Evolutionary conservation across 2,329 filamentous ascomycete species (phyloP).

Genomic region (Phyllachora maydis): DNA sequence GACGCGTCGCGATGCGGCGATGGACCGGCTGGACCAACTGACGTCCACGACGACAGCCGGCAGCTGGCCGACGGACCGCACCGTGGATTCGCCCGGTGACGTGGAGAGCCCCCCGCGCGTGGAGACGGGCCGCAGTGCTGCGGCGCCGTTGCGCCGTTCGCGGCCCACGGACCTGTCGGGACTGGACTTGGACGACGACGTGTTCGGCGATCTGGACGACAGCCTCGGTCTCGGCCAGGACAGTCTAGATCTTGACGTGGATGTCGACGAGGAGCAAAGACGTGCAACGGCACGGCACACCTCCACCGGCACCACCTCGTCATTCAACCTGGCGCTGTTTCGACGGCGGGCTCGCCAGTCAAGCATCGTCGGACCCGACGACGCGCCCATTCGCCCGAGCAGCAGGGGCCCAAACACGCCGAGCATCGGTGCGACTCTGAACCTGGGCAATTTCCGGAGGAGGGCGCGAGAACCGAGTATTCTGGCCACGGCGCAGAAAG

Average conservation of each 20-base stretch:
- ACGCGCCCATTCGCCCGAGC: conserved; percentile 29
- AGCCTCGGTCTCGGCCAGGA: conserved; percentile 13
- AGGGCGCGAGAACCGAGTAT: conserved; percentile 41
- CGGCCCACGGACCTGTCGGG: conserved; percentile 19
- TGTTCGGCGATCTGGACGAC: conserved; percentile 24
- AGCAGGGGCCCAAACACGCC: conserved; percentile 26
- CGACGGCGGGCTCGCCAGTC: conserved; percentile 24
- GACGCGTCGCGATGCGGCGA: conserved; percentile 14
- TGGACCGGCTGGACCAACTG: conserved; percentile 15
- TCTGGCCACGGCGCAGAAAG: conserved; percentile 27
- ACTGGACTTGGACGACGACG: conserved; percentile 23
- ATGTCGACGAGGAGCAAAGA: conserved; percentile 6
- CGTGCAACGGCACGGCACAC: conserved; percentile 11
- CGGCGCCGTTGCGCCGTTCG: conserved; percentile 11
- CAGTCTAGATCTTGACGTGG: no score
- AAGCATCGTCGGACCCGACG: conserved; percentile 27
- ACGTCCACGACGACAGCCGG: conserved; percentile 7
- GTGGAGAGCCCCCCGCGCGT: conserved; percentile 9
- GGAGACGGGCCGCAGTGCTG: conserved; percentile 17
- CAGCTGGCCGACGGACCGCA: no score
- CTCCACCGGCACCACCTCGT: conserved; percentile 23
- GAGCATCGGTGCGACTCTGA: conserved; percentile 26
- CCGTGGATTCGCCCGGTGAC: no score
- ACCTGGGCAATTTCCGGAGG: conserved; percentile 34
- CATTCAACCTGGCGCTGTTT: conserved; percentile 23